A percentile compares a stretch with the other conserved stretches of the same genome.
These are phyloP conservation scores for Trifolium repens DNA, from an alignment of 306 rosid species.

Conservation along the genomic window DNA sequence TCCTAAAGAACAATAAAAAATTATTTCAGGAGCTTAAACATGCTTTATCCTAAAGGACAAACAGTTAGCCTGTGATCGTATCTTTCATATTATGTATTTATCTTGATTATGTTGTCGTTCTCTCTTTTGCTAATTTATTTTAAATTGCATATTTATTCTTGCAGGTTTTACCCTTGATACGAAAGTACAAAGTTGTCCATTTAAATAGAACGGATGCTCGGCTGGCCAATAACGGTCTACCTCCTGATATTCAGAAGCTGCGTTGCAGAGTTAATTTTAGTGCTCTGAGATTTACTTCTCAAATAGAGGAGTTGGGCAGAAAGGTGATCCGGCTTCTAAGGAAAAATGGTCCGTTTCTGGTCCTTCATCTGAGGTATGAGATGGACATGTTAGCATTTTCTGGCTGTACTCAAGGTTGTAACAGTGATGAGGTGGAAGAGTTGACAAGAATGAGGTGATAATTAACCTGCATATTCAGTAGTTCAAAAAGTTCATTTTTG, in stretches of 20 bases:
- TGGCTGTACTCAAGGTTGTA: constrained; percentile 97
- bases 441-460: constrained; percentile 95
- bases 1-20: too few relatives aligned
- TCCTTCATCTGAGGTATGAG: constrained; percentile 95
- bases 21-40: neutral
- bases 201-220: constrained; percentile 95
- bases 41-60: constrained; percentile 22
- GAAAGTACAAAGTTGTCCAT: constrained; percentile 88
- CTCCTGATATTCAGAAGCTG: constrained; percentile 81
- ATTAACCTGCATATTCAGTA: constrained; percentile 26
- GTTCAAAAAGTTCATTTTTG: constrained; percentile 24
- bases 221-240: constrained; percentile 90
- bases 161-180: constrained; percentile 90
- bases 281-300: constrained; percentile 92
- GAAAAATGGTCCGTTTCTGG: constrained; percentile 85
- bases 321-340: constrained; percentile 81
- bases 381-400: constrained; percentile 99
- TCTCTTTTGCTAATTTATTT: constrained; percentile 30
- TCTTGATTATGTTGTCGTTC: constrained; percentile 16
- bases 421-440: constrained; percentile 88
- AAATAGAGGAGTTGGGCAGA: constrained; percentile 90
- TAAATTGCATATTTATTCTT: constrained; percentile 25
- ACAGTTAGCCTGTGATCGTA: constrained; percentile 7
- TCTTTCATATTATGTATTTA: neutral
- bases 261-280: constrained; percentile 94